Conservation (phyloP, 2,329 filamentous ascomycete species). For the Magnaporthiopsis poae region DNA sequence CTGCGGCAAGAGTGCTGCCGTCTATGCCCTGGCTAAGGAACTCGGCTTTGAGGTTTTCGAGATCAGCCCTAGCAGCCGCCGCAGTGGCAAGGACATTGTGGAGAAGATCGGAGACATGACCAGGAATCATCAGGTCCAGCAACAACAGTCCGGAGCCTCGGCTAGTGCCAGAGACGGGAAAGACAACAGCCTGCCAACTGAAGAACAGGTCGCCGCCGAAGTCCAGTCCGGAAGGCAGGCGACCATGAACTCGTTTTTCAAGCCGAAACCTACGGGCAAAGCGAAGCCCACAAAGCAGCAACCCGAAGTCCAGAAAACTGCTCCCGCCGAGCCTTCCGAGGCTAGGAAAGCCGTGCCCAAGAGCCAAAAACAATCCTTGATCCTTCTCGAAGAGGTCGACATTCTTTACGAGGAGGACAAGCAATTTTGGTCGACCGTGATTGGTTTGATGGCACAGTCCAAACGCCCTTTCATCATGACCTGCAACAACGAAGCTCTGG, state of each 20-base stretch:
- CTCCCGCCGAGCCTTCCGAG: slow-evolving; percentile 11
- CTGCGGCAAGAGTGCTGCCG: slow-evolving; percentile 84
- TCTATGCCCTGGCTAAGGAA: slow-evolving; percentile 86
- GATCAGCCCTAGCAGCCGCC: slow-evolving; percentile 72
- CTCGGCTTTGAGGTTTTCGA: slow-evolving; percentile 91
- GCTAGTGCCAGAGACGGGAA: slow-evolving; percentile 15
- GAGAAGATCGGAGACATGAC: slow-evolving; percentile 96
- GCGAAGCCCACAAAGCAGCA: slow-evolving; percentile 18
- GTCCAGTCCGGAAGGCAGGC: slow-evolving; percentile 62
- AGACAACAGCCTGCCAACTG: slow-evolving; percentile 23
- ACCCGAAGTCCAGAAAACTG: slow-evolving; percentile 1
- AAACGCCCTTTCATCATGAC: slow-evolving; percentile 91
- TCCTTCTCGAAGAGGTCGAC: slow-evolving; percentile 88
- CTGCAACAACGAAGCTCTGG: slow-evolving; percentile 79
- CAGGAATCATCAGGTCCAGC: slow-evolving; percentile 75
- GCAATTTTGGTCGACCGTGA: slow-evolving; percentile 80
- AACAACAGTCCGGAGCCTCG: slow-evolving; percentile 26
- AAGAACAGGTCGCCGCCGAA: slow-evolving; percentile 44
- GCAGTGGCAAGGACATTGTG: slow-evolving; percentile 80
- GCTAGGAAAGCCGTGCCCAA: slow-evolving; percentile 28
- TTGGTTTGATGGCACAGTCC: slow-evolving; percentile 68
- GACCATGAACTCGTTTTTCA: slow-evolving; percentile 75
- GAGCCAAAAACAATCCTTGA: slow-evolving; percentile 82
- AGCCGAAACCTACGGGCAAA: slow-evolving; percentile 31
- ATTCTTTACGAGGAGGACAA: slow-evolving; percentile 91